Percentiles rank a stretch among this genome's conserved stretches.
Conservation (phyloP, 2,329 filamentous ascomycete genomes). For the Coniella vitis region DNA sequence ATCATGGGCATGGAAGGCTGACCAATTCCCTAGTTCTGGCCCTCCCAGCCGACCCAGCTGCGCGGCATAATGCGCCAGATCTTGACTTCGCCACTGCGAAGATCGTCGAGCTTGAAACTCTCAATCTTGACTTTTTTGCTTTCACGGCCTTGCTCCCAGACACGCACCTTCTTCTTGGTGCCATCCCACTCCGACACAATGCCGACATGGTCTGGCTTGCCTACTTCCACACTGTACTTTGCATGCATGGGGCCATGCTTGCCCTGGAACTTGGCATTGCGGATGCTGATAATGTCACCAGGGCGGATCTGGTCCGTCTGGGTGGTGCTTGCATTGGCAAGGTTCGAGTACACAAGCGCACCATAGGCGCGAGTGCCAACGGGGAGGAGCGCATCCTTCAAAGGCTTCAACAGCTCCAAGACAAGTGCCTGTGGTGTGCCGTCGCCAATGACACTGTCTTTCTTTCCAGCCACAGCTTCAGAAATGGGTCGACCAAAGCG, state of each 20-base stretch:
- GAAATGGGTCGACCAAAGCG: constrained; percentile 74
- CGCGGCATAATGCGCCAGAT: constrained; percentile 94
- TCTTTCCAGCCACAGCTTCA: constrained; percentile 61
- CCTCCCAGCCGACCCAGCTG: constrained; percentile 86
- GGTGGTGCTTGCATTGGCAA: constrained; percentile 86
- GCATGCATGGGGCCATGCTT: constrained; percentile 93
- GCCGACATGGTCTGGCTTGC: constrained; percentile 81
- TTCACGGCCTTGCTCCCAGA: constrained; percentile 92
- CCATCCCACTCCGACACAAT: constrained; percentile 96
- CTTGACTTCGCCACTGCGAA: constrained; percentile 90
- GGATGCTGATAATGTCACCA: constrained; percentile 87
- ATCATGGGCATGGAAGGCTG: constrained; percentile 6
- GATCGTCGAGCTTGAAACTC: constrained; percentile 87
- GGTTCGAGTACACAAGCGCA: constrained; percentile 86
- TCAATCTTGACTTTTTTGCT: constrained; percentile 90
- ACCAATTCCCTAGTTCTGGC: constrained; percentile 40
- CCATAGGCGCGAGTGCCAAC: constrained; percentile 88
- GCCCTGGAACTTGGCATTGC: constrained; percentile 90
- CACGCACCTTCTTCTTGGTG: constrained; percentile 93
- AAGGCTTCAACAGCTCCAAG: constrained; percentile 68
- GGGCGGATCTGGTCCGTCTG: constrained; percentile 87
- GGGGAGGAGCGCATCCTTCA: constrained; percentile 68
- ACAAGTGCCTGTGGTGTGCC: constrained; percentile 73
- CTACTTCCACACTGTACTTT: constrained; percentile 85
- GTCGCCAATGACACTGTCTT: constrained; percentile 76